A percentile compares a stretch with the other conserved stretches of the same genome.
These are phyloP conservation scores for Mucor irregularis DNA, from an alignment of 371 early-diverging fungal species.

Conservation along the genomic window DNA sequence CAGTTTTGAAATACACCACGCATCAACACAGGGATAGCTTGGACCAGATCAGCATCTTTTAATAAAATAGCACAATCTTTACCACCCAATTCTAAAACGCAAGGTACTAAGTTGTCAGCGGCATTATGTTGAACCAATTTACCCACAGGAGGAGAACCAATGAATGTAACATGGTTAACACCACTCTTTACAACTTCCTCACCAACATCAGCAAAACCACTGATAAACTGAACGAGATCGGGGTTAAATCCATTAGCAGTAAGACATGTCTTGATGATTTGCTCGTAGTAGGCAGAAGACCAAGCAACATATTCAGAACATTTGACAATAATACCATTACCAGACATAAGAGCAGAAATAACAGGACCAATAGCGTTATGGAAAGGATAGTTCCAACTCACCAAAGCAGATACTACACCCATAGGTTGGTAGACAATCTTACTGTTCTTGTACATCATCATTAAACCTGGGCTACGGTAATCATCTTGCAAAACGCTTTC, in stretches of 20 bases:
- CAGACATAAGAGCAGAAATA: constrained; percentile 83
- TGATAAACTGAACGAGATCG: constrained; percentile 78
- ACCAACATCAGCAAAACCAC: constrained; percentile 82
- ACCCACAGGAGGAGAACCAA: constrained; percentile 84
- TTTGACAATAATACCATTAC: constrained; percentile 85
- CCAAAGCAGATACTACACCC: constrained; percentile 79
- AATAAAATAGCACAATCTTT: constrained; percentile 83
- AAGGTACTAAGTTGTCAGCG: constrained; percentile 74
- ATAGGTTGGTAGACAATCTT: constrained; percentile 79
- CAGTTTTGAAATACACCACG: constrained; percentile 84
- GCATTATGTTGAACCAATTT: constrained; percentile 76
- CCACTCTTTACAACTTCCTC: constrained; percentile 65
- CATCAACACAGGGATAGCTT: constrained; percentile 72
- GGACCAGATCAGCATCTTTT: constrained; percentile 70
- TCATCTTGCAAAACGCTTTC: constrained; percentile 70
- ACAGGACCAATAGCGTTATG: constrained; percentile 84
- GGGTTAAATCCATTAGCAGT: constrained; percentile 71
- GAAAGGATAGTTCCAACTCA: constrained; percentile 88
- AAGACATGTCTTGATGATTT: constrained; percentile 67
- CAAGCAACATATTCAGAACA: constrained; percentile 85
- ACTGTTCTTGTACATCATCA: constrained; percentile 79
- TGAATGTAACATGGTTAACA: constrained; percentile 81
- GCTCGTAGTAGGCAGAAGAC: constrained; percentile 68
- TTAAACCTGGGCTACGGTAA: constrained; percentile 66
- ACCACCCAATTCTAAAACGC: constrained; percentile 90